These are phyloP conservation scores for Chenopodium formosanum DNA, from an alignment of 148 eudicot genomes.

Conservation along the genomic window DNA sequence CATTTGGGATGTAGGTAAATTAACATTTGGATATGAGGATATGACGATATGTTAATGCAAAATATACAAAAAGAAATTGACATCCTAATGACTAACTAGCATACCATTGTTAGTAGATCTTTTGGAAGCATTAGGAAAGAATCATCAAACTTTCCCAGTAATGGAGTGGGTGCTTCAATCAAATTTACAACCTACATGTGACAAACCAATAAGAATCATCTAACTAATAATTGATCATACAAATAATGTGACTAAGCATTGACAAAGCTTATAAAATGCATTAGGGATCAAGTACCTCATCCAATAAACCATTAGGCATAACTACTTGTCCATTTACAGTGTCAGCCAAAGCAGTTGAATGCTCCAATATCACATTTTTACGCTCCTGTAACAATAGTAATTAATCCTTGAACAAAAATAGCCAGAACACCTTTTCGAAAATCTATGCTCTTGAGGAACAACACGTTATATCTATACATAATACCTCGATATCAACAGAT, in stretches of 20 bases:
- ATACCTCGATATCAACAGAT: conserved; percentile 71
- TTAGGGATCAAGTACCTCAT: conserved; percentile 61
- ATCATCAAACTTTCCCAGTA: conserved; percentile 80
- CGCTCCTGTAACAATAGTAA: conserved; percentile 58
- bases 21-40: background rate
- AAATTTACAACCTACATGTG: conserved; percentile 78
- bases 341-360: conserved; percentile 62
- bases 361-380: conserved; percentile 60
- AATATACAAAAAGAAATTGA: background rate
- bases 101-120: conserved; percentile 89
- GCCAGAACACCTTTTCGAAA: background rate
- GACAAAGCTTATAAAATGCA: background rate
- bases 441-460: background rate
- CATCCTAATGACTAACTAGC: background rate
- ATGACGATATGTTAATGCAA: background rate
- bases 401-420: conserved; percentile 15
- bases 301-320: conserved; percentile 65
- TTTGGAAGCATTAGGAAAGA: conserved; percentile 89
- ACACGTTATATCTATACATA: background rate
- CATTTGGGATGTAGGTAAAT: background rate
- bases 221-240: background rate
- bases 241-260: background rate
- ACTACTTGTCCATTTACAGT: conserved; percentile 58
- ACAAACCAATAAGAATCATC: background rate
- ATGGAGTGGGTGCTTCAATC: conserved; percentile 90